These are phyloP conservation scores for Aureobasidium melanogenum DNA, from an alignment of 2,329 filamentous ascomycete species.

Conservation along the genomic window DNA sequence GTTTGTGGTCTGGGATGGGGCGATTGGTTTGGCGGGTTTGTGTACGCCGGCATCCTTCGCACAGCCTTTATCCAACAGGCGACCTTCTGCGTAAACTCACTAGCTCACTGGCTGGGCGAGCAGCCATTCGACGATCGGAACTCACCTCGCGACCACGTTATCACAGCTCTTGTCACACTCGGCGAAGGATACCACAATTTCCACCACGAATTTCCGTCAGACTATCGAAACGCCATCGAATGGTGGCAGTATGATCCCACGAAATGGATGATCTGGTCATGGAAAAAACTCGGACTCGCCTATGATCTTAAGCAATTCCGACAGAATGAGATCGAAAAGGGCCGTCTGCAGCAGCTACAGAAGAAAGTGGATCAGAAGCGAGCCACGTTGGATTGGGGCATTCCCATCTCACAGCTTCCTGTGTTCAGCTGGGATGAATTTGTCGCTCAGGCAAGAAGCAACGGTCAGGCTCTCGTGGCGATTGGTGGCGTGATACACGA, in stretches of 20 bases:
- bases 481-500: constrained; percentile 67
- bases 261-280: constrained; percentile 79
- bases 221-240: constrained; percentile 85
- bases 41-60: constrained; percentile 77
- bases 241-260: constrained; percentile 91
- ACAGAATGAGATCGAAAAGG: constrained; percentile 86
- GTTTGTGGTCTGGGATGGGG: constrained; percentile 71
- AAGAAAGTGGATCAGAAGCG: constrained; percentile 91
- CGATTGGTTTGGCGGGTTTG: constrained; percentile 72
- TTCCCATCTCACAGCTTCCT: constrained; percentile 74
- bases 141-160: constrained; percentile 78
- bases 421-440: constrained; percentile 84
- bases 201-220: constrained; percentile 88
- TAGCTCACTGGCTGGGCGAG: constrained; percentile 85
- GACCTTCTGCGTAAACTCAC: constrained; percentile 89
- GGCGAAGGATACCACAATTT: constrained; percentile 93
- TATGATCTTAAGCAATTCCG: constrained; percentile 87
- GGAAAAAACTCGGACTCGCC: constrained; percentile 76
- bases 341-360: constrained; percentile 76
- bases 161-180: constrained; percentile 77
- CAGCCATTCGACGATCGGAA: constrained; percentile 91
- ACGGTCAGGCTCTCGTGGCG: constrained; percentile 69
- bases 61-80: constrained; percentile 88
- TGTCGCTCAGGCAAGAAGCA: constrained; percentile 65
- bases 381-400: constrained; percentile 73